Conservation (phyloP, 2,329 filamentous ascomycete species). For the Teratosphaeria pseudoeucalypti region DNA sequence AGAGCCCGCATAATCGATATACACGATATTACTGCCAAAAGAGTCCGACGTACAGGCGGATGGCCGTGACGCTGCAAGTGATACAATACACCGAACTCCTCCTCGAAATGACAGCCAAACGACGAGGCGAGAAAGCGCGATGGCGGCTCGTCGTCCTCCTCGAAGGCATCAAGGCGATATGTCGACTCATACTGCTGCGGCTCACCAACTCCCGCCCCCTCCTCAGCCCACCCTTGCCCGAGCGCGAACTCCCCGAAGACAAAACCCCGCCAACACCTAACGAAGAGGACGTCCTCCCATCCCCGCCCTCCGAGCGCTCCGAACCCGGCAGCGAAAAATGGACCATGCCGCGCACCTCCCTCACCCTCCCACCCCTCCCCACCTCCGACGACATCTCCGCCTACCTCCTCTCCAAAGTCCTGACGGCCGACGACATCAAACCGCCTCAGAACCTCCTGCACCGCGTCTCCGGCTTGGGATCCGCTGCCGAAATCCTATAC, state of each 20-base stretch:
- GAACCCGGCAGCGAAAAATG: slow-evolving; percentile 45
- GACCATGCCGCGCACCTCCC: slow-evolving; percentile 88
- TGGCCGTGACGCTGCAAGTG: slow-evolving; percentile 75
- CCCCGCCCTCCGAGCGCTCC: slow-evolving; percentile 24
- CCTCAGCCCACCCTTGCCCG: slow-evolving; percentile 72
- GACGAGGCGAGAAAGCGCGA: slow-evolving; percentile 65
- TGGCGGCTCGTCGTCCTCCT: slow-evolving; percentile 83
- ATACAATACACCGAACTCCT: slow-evolving; percentile 90
- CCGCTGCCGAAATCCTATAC: slow-evolving; percentile 80
- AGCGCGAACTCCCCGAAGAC: slow-evolving; percentile 58
- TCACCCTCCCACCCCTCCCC: slow-evolving; percentile 74
- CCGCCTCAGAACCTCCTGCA: slow-evolving; percentile 80
- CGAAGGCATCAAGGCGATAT: slow-evolving; percentile 78
- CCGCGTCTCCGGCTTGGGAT: slow-evolving; percentile 60
- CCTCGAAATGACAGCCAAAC: slow-evolving; percentile 95
- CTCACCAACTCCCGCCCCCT: slow-evolving; percentile 76
- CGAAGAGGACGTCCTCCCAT: slow-evolving; percentile 33
- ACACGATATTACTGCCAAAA: slow-evolving; percentile 53
- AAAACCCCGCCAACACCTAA: slow-evolving; percentile 13
- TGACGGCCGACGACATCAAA: slow-evolving; percentile 95
- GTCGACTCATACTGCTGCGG: slow-evolving; percentile 66
- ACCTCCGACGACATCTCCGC: slow-evolving; percentile 70
- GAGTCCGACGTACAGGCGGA: slow-evolving; percentile 63
- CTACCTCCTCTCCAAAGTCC: slow-evolving; percentile 79
- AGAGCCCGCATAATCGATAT: slow-evolving; percentile 51